These are phyloP conservation scores for Amniculicola lignicola DNA, from an alignment of 495 filamentous ascomycete species.

Conservation along the genomic window DNA sequence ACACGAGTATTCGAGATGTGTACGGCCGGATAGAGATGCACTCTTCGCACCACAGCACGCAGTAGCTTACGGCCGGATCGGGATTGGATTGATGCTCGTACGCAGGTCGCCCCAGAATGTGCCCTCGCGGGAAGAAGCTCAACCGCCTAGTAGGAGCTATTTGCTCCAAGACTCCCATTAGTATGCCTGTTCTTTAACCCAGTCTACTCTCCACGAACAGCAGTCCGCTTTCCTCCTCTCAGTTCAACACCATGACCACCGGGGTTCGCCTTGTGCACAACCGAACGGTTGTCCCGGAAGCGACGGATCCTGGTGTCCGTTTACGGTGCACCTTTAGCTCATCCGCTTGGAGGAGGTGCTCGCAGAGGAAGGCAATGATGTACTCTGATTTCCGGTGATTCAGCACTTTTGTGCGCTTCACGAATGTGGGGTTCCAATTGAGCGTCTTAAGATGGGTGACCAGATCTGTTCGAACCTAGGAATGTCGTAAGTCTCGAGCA, in stretches of 20 bases:
- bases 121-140: too few relatives aligned
- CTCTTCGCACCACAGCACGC: too few relatives aligned
- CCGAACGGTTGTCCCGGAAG: conserved; percentile 37
- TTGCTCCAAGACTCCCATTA: too few relatives aligned
- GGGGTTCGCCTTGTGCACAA: conserved; percentile 13
- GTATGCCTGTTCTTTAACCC: too few relatives aligned
- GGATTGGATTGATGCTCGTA: too few relatives aligned
- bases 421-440: neutral
- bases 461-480: neutral
- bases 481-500: neutral
- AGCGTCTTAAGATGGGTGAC: neutral
- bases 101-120: too few relatives aligned
- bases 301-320: conserved; percentile 35
- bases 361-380: neutral
- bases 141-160: too few relatives aligned
- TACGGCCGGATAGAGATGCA: too few relatives aligned
- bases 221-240: conserved; percentile 18
- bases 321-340: conserved; percentile 38
- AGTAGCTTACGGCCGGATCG: too few relatives aligned
- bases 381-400: neutral
- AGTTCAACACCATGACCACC: conserved; percentile 7
- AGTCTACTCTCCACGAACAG: conserved; percentile 14
- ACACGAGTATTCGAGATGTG: too few relatives aligned
- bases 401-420: neutral
- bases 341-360: conserved; percentile 5